These are phyloP conservation scores for Candida xyloterini DNA, from an alignment of 805 yeast species.

Conservation along the genomic window DNA sequence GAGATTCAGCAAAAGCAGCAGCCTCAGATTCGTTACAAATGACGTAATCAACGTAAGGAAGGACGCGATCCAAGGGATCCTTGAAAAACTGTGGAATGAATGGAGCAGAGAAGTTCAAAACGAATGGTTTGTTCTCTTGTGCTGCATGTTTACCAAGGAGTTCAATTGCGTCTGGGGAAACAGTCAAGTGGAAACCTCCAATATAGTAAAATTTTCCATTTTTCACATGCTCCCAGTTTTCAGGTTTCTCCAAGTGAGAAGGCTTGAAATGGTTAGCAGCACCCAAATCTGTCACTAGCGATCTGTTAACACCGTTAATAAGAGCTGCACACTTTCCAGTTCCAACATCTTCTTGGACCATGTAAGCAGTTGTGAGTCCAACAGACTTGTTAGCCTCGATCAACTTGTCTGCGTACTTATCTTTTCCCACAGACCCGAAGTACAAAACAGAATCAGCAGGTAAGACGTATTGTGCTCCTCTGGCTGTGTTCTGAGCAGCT, in stretches of 20 bases:
- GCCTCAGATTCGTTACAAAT: conserved; percentile 98
- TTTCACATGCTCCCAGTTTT: conserved; percentile 85
- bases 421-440: conserved; percentile 96
- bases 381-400: conserved; percentile 79
- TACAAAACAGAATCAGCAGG: conserved; percentile 82
- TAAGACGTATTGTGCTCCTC: conserved; percentile 94
- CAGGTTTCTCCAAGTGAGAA: conserved; percentile 80
- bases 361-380: conserved; percentile 85
- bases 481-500: conserved; percentile 98
- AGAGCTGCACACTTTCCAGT: conserved; percentile 99
- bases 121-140: conserved; percentile 41
- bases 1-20: conserved; percentile 86
- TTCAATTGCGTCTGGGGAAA: conserved; percentile 90
- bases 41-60: conserved; percentile 87
- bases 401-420: conserved; percentile 78
- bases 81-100: conserved; percentile 95
- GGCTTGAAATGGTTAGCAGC: conserved; percentile 98
- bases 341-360: conserved; percentile 68
- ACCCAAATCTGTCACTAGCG: conserved; percentile 91
- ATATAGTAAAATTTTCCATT: conserved; percentile 80
- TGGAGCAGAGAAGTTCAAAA: conserved; percentile 92
- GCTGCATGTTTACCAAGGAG: conserved; percentile 87
- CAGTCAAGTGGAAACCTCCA: conserved; percentile 99
- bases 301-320: conserved; percentile 79
- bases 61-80: conserved; percentile 73